Percentiles rank a stretch among this genome's conserved stretches.
These are phyloP conservation scores for Mortierella polycephala DNA, from an alignment of 371 early-diverging fungal genomes.

Conservation along the genomic window DNA sequence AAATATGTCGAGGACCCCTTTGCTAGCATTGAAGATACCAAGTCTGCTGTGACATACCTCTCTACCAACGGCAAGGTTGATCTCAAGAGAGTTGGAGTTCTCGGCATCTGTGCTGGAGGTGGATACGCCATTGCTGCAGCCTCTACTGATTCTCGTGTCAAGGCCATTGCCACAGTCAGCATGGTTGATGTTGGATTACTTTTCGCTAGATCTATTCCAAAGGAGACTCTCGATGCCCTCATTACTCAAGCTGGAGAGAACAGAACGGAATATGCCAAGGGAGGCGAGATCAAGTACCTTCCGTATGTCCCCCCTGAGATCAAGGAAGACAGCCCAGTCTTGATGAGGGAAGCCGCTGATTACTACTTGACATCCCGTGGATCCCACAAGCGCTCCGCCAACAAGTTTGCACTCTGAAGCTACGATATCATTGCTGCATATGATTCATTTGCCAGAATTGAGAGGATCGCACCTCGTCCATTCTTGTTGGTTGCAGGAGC, in stretches of 20 bases:
- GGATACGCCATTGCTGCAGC: constrained; percentile 30
- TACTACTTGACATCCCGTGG: constrained; percentile 49
- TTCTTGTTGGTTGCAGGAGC: constrained; percentile 39
- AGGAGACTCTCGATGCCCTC: constrained; percentile 11
- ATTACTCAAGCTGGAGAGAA: constrained; percentile 12
- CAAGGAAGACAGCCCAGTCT: constrained; percentile 1
- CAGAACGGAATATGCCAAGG: constrained; percentile 24
- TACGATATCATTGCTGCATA: constrained; percentile 19
- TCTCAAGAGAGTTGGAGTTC: constrained; percentile 21
- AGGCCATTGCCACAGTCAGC: constrained; percentile 33
- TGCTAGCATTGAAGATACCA: constrained; percentile 25
- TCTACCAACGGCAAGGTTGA: constrained; percentile 19
- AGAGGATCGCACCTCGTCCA: constrained; percentile 31
- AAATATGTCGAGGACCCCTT: constrained; percentile 38
- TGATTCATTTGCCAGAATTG: constrained; percentile 18
- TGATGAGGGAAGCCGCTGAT: constrained; percentile 31
- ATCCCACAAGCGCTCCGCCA: constrained; percentile 9
- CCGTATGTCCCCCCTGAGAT: constrained; percentile 23
- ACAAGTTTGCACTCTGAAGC: constrained; percentile 18
- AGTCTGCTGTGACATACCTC: constrained; percentile 40
- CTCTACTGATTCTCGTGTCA: constrained; percentile 35
- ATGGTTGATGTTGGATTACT: constrained; percentile 17
- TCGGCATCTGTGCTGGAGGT: constrained; percentile 48
- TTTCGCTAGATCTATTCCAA: constrained; percentile 10
- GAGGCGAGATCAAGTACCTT: constrained; percentile 29